A percentile compares a stretch with the other conserved stretches of the same genome.
Evolutionary conservation across 257 asterid species (phyloP).

Genomic region (Fraxinus cuspidata): DNA sequence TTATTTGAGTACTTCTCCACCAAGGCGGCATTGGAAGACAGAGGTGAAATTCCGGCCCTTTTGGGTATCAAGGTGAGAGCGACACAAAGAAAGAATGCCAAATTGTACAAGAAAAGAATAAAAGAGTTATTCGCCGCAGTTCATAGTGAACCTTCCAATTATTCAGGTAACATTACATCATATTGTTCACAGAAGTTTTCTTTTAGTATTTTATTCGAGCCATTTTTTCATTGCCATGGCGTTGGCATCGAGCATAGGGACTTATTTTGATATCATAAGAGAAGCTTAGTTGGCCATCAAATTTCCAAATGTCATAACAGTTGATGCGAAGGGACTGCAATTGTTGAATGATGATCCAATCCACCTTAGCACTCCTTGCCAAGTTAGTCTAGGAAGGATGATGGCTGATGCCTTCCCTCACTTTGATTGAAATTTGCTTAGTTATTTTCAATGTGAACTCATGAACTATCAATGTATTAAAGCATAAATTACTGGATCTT

Average conservation of each 20-base stretch:
- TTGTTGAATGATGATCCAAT: slow-evolving; percentile 30
- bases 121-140: slow-evolving; percentile 27
- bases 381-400: slow-evolving; percentile 38
- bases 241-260: slow-evolving; percentile 31
- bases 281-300: slow-evolving; percentile 32
- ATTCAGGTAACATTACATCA: slow-evolving; percentile 23
- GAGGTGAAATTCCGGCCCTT: slow-evolving; percentile 25
- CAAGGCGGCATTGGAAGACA: slow-evolving; percentile 1
- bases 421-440: too few species aligned
- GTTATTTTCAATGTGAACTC: too few species aligned
- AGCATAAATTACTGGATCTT: too few species aligned
- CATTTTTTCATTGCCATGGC: slow-evolving; percentile 6
- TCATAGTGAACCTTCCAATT: slow-evolving; percentile 22
- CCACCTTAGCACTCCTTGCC: slow-evolving; percentile 37
- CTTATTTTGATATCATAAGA: slow-evolving; percentile 30
- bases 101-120: slow-evolving; percentile 23
- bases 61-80: slow-evolving; percentile 49
- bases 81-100: slow-evolving; percentile 15
- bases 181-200: too few species aligned
- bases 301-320: slow-evolving; percentile 28
- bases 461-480: too few species aligned
- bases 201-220: background rate
- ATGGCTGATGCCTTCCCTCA: slow-evolving; percentile 36
- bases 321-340: slow-evolving; percentile 39
- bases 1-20: slow-evolving; percentile 31